Evolutionary conservation across 2,329 filamentous ascomycete genomes (phyloP).

Genomic region (Aquanectria penicillioides): DNA sequence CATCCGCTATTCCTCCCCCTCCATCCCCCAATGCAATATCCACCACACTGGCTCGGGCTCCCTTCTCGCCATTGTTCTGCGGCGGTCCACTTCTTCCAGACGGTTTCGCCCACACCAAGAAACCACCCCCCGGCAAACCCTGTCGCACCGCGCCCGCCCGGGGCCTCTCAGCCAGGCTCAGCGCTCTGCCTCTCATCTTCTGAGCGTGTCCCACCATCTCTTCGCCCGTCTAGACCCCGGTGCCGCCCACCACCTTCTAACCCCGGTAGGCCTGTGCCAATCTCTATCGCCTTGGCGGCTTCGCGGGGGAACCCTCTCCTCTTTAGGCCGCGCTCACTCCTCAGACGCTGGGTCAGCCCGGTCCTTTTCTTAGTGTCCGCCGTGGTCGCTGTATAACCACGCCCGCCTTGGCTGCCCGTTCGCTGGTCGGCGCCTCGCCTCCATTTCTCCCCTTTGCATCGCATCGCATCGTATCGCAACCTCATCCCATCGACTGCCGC

Average conservation of each 20-base stretch:
- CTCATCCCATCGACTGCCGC: slow-evolving; percentile 11
- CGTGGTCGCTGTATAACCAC: slow-evolving; percentile 24
- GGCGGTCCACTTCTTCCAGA: slow-evolving; percentile 19
- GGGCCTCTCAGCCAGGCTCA: not conserved
- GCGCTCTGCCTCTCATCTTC: not conserved
- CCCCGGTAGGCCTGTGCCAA: slow-evolving; percentile 15
- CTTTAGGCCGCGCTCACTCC: slow-evolving; percentile 16
- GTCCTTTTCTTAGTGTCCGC: slow-evolving; percentile 13
- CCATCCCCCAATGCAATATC: too few species aligned
- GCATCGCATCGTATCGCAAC: slow-evolving; percentile 17
- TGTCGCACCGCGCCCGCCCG: not conserved
- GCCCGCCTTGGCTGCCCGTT: slow-evolving; percentile 5
- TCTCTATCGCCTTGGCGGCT: slow-evolving; percentile 19
- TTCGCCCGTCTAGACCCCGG: slow-evolving; percentile 8
- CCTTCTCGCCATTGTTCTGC: too few species aligned
- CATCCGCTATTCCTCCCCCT: not conserved
- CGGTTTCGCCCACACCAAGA: not conserved
- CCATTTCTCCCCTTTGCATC: slow-evolving; percentile 15
- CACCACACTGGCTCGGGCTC: too few species aligned
- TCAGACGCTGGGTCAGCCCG: slow-evolving; percentile 16
- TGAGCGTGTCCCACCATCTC: slow-evolving; percentile 10
- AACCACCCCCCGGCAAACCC: slow-evolving; percentile 3
- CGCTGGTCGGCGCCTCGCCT: slow-evolving; percentile 9
- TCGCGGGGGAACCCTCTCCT: slow-evolving; percentile 19
- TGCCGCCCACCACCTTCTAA: not conserved